A percentile compares a stretch with the other conserved stretches of the same genome.
Evolutionary conservation across 2,329 filamentous ascomycete genomes (phyloP).

Genomic region (Thielaviopsis euricoi): DNA sequence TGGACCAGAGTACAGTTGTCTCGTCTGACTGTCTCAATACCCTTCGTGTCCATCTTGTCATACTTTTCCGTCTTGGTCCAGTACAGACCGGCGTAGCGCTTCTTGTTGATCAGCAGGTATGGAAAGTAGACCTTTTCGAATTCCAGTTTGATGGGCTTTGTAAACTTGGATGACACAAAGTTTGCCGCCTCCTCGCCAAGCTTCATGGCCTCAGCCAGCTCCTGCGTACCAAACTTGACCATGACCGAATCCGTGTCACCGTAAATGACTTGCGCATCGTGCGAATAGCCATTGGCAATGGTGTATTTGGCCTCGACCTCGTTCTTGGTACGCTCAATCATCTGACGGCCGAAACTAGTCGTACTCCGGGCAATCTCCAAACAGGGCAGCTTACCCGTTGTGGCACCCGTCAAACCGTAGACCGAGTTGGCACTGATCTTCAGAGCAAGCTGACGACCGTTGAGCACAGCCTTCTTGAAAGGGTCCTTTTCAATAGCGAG

Average conservation of each 20-base stretch:
- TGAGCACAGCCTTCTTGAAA: slow-evolving; percentile 95
- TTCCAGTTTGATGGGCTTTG: slow-evolving; percentile 95
- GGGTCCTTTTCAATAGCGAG: slow-evolving; percentile 77
- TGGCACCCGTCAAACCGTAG: slow-evolving; percentile 92
- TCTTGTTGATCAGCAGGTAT: slow-evolving; percentile 98
- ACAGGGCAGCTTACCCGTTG: slow-evolving; percentile 88
- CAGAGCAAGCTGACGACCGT: slow-evolving; percentile 88
- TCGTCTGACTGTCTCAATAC: slow-evolving; percentile 92
- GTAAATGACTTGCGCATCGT: slow-evolving; percentile 94
- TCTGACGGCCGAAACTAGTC: slow-evolving; percentile 89
- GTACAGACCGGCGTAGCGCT: slow-evolving; percentile 93
- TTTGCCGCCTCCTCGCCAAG: slow-evolving; percentile 84
- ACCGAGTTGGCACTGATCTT: slow-evolving; percentile 97
- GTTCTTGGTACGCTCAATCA: slow-evolving; percentile 97
- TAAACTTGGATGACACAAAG: slow-evolving; percentile 79
- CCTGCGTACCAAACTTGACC: slow-evolving; percentile 91
- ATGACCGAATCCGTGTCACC: slow-evolving; percentile 99
- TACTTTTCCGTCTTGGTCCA: slow-evolving; percentile 91
- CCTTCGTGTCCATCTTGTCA: slow-evolving; percentile 99
- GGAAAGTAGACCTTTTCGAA: slow-evolving; percentile 99
- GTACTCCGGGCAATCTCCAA: slow-evolving; percentile 91
- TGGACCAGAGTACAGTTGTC: slow-evolving; percentile 94
- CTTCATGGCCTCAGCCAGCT: slow-evolving; percentile 80
- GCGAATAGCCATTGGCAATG: slow-evolving; percentile 83
- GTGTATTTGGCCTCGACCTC: slow-evolving; percentile 84